A percentile compares a stretch with the other conserved stretches of the same genome.
phyloP scores from a whole-genome alignment of 1,139 yeast genomes.

The Blastobotrys illinoisensis region DNA sequence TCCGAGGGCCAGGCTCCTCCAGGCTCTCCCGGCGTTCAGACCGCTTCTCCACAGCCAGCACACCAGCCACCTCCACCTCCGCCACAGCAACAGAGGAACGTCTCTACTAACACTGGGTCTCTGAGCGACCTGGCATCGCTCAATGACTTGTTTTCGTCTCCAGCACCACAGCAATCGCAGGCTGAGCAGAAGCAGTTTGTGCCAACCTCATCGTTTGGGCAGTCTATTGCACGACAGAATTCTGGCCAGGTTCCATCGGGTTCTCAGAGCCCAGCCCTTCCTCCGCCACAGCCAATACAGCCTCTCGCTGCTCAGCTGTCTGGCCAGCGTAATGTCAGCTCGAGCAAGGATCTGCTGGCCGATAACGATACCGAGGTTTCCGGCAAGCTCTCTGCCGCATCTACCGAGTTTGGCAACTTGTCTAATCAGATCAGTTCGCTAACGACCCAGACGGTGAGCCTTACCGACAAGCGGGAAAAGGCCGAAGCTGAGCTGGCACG shows the following conservation, averaged over 20 bases:
- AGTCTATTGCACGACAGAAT: slow-evolving; percentile 41
- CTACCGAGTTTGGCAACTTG: slow-evolving; percentile 80
- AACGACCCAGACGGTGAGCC: slow-evolving; percentile 63
- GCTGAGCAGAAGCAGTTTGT: slow-evolving; percentile 33
- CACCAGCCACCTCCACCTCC: slow-evolving; percentile 5
- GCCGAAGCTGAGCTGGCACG: slow-evolving; percentile 72
- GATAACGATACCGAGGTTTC: slow-evolving; percentile 51
- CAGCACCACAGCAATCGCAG: slow-evolving; percentile 26
- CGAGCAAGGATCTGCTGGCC: slow-evolving; percentile 49
- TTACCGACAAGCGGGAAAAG: slow-evolving; percentile 63
- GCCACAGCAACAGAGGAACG: slow-evolving; percentile 3
- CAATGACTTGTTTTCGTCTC: slow-evolving; percentile 38
- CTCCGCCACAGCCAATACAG: slow-evolving; percentile 32
- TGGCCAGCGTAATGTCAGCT: not conserved
- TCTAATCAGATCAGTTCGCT: slow-evolving; percentile 81
- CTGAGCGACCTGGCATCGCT: slow-evolving; percentile 30
- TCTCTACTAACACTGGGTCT: slow-evolving; percentile 16
- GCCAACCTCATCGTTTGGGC: slow-evolving; percentile 72
- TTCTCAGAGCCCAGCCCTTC: slow-evolving; percentile 1
- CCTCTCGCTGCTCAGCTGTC: slow-evolving; percentile 11
- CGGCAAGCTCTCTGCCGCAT: slow-evolving; percentile 67
- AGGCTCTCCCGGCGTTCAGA: not conserved
- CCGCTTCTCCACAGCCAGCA: slow-evolving; percentile 1
- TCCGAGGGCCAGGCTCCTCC: slow-evolving; percentile 17
- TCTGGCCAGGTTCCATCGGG: slow-evolving; percentile 14